Conservation (phyloP, 73 alveolate genomes). For the Vitrella brassicaformis region DNA sequence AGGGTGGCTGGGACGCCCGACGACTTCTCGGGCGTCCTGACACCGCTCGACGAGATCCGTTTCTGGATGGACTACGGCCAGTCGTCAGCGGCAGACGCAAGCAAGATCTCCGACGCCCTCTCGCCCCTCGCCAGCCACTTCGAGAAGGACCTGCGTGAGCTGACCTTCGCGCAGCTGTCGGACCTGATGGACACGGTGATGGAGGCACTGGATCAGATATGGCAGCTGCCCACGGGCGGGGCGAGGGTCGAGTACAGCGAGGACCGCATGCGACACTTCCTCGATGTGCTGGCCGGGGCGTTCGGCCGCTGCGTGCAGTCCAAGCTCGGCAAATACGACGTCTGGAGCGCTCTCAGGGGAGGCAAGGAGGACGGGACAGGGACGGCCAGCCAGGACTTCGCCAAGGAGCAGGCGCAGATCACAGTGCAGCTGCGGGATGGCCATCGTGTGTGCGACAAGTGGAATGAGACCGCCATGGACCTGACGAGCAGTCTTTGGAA, state of each 20-base stretch:
- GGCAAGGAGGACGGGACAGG: background rate
- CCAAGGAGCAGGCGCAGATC: background rate
- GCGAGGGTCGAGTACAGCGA: conserved; percentile 5
- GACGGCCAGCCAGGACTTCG: no score
- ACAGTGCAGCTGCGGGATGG: background rate
- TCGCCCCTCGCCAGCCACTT: conserved; percentile 15
- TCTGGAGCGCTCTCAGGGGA: conserved; percentile 14
- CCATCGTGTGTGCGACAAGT: conserved; percentile 21
- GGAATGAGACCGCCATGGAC: conserved; percentile 19
- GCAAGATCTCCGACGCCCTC: conserved; percentile 16
- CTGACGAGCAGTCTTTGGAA: conserved; percentile 23
- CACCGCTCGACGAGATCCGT: conserved; percentile 24
- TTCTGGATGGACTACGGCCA: conserved; percentile 25
- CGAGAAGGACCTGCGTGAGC: conserved; percentile 12
- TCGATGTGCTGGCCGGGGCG: conserved; percentile 20
- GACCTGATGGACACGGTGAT: conserved; percentile 14
- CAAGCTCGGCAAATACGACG: conserved; percentile 14
- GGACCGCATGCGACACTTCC: conserved; percentile 20
- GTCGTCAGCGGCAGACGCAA: conserved; percentile 23
- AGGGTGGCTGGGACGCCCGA: background rate
- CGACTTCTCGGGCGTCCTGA: conserved; percentile 10
- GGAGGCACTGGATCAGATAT: conserved; percentile 9
- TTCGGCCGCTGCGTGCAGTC: conserved; percentile 27
- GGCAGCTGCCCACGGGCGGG: background rate
- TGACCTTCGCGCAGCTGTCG: conserved; percentile 17